These are phyloP conservation scores for Nannizzia gypsea DNA, from an alignment of 2,329 filamentous ascomycete genomes.

Conservation along the genomic window DNA sequence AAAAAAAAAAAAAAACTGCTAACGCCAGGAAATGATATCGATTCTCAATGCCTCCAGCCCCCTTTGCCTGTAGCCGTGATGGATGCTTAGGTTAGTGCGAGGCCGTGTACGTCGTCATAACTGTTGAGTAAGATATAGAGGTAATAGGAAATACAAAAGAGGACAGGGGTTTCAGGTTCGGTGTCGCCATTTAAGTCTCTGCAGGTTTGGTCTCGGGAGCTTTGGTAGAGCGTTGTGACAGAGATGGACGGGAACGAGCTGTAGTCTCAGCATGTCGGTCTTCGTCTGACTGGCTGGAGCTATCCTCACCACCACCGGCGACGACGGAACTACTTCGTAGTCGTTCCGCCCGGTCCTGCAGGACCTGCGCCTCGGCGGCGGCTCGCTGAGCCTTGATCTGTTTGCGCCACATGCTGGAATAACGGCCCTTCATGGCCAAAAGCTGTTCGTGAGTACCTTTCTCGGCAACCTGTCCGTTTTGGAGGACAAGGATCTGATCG, in stretches of 20 bases:
- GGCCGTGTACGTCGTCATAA: conserved; percentile 1
- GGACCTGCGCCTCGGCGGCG: conserved; percentile 45
- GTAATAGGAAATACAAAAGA: neutral
- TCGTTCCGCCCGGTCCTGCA: conserved; percentile 34
- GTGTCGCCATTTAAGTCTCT: neutral
- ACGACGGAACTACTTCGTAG: conserved; percentile 31
- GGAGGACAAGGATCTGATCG: conserved; percentile 71
- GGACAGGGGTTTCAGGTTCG: neutral
- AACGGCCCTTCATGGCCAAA: conserved; percentile 57
- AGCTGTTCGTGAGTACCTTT: conserved; percentile 68
- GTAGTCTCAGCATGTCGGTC: conserved; percentile 20
- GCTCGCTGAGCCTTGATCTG: conserved; percentile 69
- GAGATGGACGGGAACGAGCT: conserved; percentile 9
- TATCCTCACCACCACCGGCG: conserved; percentile 31
- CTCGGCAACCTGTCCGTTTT: conserved; percentile 65
- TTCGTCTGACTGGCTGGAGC: conserved; percentile 40
- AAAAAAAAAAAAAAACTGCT: too few species aligned
- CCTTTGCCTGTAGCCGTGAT: conserved; percentile 1
- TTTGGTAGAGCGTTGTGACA: conserved; percentile 9
- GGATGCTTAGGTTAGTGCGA: conserved; percentile 3
- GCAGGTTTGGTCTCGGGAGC: conserved; percentile 5
- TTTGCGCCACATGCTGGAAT: conserved; percentile 79
- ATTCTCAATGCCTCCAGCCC: conserved; percentile 1
- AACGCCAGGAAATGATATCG: conserved; percentile 7
- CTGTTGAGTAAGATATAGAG: conserved; percentile 1